Conservation (phyloP, 2,329 filamentous ascomycete species). For the Chalara sp. region DNA sequence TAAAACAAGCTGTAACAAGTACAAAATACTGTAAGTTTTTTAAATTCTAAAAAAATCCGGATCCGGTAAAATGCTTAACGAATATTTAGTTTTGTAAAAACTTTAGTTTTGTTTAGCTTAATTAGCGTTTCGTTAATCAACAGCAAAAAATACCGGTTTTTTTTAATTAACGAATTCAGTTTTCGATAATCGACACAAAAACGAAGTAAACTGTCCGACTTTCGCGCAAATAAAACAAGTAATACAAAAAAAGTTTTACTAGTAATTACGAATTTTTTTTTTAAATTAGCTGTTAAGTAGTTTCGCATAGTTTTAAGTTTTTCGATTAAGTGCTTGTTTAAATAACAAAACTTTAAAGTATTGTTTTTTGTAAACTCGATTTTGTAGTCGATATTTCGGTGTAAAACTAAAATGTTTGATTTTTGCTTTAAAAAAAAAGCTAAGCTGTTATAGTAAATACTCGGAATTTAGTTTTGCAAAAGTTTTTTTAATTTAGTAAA, state of each 20-base stretch:
- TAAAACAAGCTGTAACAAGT: no score
- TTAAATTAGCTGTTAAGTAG: no score
- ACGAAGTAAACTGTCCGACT: not conserved
- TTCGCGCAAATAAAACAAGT: not conserved
- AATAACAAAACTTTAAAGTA: no score
- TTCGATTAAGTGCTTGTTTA: not conserved
- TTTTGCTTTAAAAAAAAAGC: not conserved
- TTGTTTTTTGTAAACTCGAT: no score
- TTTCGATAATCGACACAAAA: no score
- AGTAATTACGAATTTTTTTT: no score
- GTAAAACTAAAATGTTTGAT: not conserved
- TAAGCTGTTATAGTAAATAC: not conserved
- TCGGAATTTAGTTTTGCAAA: not conserved
- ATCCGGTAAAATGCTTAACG: constrained; percentile 1
- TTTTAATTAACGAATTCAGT: no score
- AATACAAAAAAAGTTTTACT: not conserved
- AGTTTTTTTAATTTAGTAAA: not conserved
- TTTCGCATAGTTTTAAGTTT: not conserved
- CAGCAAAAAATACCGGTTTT: no score
- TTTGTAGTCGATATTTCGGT: not conserved
- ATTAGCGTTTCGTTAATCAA: not conserved
- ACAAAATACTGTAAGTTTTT: not conserved
- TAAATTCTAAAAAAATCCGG: not conserved
- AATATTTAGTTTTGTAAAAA: constrained; percentile 8
- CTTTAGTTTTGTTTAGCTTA: not conserved